A percentile compares a stretch with the other conserved stretches of the same genome.
These are phyloP conservation scores for Gracilariopsis chorda DNA, from an alignment of 23 red algal species.

Conservation along the genomic window DNA sequence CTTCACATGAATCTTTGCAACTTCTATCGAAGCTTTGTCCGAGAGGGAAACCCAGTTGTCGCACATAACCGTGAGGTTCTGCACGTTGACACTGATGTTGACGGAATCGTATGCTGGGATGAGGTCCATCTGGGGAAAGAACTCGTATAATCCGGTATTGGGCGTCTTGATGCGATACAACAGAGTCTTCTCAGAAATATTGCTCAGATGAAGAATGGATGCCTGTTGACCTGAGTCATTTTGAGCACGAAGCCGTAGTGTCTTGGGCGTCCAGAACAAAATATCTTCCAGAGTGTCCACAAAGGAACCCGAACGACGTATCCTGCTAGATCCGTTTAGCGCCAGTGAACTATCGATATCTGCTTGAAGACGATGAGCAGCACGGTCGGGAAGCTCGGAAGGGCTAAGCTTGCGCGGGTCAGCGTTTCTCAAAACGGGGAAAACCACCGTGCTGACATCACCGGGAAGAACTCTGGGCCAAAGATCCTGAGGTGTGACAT, in stretches of 20 bases:
- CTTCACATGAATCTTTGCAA: neutral
- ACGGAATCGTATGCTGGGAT: neutral
- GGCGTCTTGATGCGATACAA: neutral
- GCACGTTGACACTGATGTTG: neutral
- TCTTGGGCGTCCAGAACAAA: conserved; percentile 17
- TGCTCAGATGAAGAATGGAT: neutral
- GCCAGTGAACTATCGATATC: neutral
- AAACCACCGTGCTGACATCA: neutral
- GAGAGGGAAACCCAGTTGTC: neutral
- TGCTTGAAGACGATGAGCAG: neutral
- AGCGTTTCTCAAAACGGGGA: conserved; percentile 10
- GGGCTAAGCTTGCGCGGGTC: conserved; percentile 12
- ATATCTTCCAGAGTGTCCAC: conserved; percentile 18
- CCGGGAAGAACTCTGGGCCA: conserved; percentile 7
- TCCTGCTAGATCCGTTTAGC: neutral
- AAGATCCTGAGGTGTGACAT: conserved; percentile 14
- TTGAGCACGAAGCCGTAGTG: neutral
- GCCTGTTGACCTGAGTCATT: neutral
- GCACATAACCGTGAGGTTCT: neutral
- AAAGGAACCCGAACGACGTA: neutral
- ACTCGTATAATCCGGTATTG: neutral
- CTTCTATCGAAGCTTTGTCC: neutral
- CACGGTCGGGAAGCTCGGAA: neutral
- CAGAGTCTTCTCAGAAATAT: conserved; percentile 1
- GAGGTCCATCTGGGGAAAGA: neutral